Evolutionary conservation across 441 rosid species (phyloP), one percentile per base, ranked within the genome.

Genomic region (Pelargonium australe): DNA sequence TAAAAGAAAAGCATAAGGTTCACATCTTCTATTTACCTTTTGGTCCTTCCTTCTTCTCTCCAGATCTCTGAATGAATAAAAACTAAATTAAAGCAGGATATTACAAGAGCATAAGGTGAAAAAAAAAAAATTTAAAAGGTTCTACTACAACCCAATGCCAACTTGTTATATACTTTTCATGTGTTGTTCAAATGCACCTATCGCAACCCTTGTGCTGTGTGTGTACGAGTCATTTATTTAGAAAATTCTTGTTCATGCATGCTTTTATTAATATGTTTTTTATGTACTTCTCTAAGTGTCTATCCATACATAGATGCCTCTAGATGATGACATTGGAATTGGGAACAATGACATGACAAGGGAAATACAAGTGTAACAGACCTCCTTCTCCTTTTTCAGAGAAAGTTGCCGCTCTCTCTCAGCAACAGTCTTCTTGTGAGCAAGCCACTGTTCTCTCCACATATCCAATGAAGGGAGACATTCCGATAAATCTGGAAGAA

Each of bases 401-500:
- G 80, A 81, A 70, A 82, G 82, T 71, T 79, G 87, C 19, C 40
- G 81, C 40, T 87, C 98, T 78, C 90, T 89, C 73, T 85, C 95
- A 60, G 83, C 73, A 73, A 90, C 83, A 73, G 81, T 80, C 75
- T 86, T 87, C 83, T 85, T 87, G 78, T 90, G 91, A 73, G 85
- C 86, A 73, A 95, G 67, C 99, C 98, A 95, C 64, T 89, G 91
- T 43, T 79, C 80, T 76, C 81, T 80, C 99, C 98, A 95, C 6
- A 78, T 57, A 67, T 90, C 95, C 76, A 88, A 70, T 34, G 90
- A 87, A 77, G 99, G 98, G 49, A 95, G 90, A 71, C 97, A 92
- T 71, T 87, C 92, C 17, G 92, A 86, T 71, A 92, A 85, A 80
- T 95, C 96, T 1, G 98, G 99, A 80, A 95, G 96, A 85, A 86